Conservation (phyloP, 2,329 filamentous ascomycete species). For the Diaporthe nobilis region DNA sequence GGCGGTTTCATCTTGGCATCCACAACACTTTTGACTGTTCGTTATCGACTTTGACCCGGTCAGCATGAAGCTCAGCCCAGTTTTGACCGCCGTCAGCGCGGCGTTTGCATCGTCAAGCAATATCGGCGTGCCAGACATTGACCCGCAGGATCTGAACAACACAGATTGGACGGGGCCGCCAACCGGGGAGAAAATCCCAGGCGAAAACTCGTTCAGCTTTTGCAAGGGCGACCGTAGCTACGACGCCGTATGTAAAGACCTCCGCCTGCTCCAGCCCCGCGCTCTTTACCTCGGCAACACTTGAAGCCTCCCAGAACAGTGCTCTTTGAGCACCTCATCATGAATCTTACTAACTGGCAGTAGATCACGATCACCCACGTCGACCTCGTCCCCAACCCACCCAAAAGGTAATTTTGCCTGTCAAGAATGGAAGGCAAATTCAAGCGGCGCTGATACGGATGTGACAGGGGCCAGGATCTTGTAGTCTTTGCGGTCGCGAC, state of each 20-base stretch:
- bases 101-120: neutral
- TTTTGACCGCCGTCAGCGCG: neutral
- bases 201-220: neutral
- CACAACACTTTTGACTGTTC: neutral
- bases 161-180: neutral
- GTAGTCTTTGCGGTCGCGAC: neutral
- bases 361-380: neutral
- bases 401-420: neutral
- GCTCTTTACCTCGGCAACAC: neutral
- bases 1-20: neutral
- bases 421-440: neutral
- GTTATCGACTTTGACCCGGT: neutral
- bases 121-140: neutral
- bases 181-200: neutral
- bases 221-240: neutral
- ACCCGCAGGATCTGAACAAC: neutral
- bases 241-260: neutral
- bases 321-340: neutral
- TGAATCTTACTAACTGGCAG: neutral
- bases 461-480: neutral
- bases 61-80: neutral
- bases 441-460: neutral
- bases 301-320: neutral
- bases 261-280: too few species aligned
- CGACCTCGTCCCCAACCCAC: conserved; percentile 1